These are phyloP conservation scores for Euphorbia celastroides DNA, from an alignment of 441 rosid species.

Conservation along the genomic window DNA sequence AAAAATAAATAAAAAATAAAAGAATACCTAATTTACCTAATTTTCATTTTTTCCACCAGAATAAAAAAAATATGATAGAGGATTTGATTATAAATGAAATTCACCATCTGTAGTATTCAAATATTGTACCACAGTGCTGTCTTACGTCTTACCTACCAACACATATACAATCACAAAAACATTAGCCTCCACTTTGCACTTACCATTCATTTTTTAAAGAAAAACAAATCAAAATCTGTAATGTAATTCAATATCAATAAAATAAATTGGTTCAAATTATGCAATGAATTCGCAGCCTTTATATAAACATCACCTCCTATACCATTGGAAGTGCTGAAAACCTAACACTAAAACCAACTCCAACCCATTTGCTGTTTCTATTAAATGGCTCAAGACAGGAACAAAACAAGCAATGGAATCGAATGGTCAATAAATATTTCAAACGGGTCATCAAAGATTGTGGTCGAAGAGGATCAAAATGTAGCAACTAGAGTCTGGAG, in stretches of 20 bases:
- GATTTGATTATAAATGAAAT: not conserved
- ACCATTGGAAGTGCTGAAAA: not conserved
- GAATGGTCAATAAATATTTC: slow-evolving; percentile 44
- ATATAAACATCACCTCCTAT: not conserved
- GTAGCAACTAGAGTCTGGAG: slow-evolving; percentile 18
- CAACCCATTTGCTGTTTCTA: not conserved
- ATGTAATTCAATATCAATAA: too few species aligned
- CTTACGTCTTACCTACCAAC: slow-evolving; percentile 3
- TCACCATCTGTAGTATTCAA: not conserved
- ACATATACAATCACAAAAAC: not conserved
- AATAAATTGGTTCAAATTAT: not conserved
- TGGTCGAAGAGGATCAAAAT: slow-evolving; percentile 25
- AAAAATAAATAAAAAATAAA: too few species aligned
- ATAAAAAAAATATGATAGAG: not conserved
- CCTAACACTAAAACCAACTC: not conserved
- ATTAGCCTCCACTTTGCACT: not conserved
- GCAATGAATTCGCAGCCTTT: not conserved
- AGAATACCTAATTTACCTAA: too few species aligned
- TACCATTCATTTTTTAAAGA: too few species aligned
- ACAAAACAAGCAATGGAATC: slow-evolving; percentile 15
- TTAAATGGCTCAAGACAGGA: slow-evolving; percentile 25
- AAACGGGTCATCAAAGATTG: slow-evolving; percentile 36
- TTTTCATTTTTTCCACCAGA: not conserved
- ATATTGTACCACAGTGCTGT: slow-evolving; percentile 1
- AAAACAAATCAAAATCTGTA: too few species aligned